Evolutionary conservation across 148 eudicot species (phyloP), one percentile per base, ranked within the genome.

Genomic region (Persicaria maculosa): DNA sequence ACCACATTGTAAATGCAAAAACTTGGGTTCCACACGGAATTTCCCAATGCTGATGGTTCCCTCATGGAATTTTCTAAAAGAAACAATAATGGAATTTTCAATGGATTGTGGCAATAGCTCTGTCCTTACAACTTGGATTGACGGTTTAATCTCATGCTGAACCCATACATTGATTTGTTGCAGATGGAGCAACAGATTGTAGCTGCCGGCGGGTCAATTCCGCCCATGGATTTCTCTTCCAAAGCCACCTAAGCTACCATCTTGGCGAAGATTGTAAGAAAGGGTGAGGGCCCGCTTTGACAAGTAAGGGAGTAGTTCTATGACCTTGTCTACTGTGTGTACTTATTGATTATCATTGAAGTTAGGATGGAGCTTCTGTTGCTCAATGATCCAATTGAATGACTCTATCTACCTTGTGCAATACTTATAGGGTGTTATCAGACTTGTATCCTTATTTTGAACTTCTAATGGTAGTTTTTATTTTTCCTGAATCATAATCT

Each of bases 141-240:
- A 65, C 0, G 4, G 70, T 43, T 14, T 40, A 43, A 65, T 40
- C 11, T 6, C 70, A 65, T 65, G 19, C 46, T 40, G 43, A 65
- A 62, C 7, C 68, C 68, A 31, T 9, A 62, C 4, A 40, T 40
- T 10, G 68, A 31, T 64, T 65, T 4, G 70, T 7, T 48, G 59
- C 47, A 73, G 75, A 25, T 73, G 48, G 50, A 55, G 75, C 62
- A 73, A 54, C 75, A 73, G 75, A 57, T 73, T 53, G 47, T 52
- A 20, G 47, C 75, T 50, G 75, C 75, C 16, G 75, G 75, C 16
- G 65, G 75, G 59, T 54, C 75, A 43, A 65, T 65, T 17, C 70
- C 70, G 14, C 15, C 70, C 45, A 12, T 65, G 1, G 46, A 65
- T 45, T 62, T 72, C 48, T 22, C 53, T 72, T 25, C 57, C 20